phyloP scores from a whole-genome alignment of 1,139 yeast species.

The Blastobotrys ciferrii region DNA sequence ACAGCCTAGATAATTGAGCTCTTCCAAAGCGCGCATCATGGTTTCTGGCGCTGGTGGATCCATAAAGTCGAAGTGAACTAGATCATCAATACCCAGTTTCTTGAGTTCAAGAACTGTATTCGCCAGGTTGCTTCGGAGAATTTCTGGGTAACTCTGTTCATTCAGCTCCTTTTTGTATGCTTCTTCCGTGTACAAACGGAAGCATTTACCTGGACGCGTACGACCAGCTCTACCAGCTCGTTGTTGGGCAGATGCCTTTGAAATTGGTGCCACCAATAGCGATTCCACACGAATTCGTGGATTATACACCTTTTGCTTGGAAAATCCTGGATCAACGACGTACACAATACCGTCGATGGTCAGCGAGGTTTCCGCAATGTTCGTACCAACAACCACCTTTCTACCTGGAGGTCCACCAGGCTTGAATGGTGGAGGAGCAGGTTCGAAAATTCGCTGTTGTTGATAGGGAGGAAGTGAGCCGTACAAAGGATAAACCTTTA shows the following conservation, averaged over 20 bases:
- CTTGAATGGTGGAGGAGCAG: conserved; percentile 66
- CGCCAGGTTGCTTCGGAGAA: conserved; percentile 83
- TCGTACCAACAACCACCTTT: conserved; percentile 90
- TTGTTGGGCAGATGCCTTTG: conserved; percentile 96
- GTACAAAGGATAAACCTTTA: conserved; percentile 85
- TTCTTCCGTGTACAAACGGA: conserved; percentile 92
- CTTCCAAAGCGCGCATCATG: conserved; percentile 98
- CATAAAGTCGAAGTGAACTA: conserved; percentile 97
- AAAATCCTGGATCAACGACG: conserved; percentile 92
- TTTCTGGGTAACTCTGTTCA: conserved; percentile 95
- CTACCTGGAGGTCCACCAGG: conserved; percentile 90
- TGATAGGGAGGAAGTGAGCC: conserved; percentile 96
- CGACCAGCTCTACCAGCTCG: conserved; percentile 99
- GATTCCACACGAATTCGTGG: conserved; percentile 97
- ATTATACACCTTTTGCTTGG: conserved; percentile 82
- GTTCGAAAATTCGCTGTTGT: conserved; percentile 89
- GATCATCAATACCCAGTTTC: conserved; percentile 90
- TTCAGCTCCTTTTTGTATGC: conserved; percentile 92
- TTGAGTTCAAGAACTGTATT: conserved; percentile 90
- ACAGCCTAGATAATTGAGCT: conserved; percentile 84
- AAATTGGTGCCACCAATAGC: conserved; percentile 88
- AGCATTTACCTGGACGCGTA: conserved; percentile 97
- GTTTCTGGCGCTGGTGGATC: conserved; percentile 99
- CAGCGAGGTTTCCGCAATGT: conserved; percentile 95
- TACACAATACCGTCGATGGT: conserved; percentile 89